phyloP scores from a whole-genome alignment of 352 stramenopile genomes.

The Phytopythium helicoides region DNA sequence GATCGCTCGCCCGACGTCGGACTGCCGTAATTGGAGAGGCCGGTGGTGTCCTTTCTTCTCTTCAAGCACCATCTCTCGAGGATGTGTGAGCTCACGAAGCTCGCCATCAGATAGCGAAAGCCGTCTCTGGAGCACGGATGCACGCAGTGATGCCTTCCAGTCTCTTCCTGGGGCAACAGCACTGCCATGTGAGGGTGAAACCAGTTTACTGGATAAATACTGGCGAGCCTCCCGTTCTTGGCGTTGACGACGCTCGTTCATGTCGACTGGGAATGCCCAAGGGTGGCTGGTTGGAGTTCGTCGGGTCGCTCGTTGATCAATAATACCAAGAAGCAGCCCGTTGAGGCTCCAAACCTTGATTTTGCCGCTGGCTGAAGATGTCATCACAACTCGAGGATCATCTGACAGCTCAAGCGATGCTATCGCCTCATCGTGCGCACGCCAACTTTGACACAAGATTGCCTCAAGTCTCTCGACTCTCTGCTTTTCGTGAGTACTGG shows the following conservation, averaged over 20 bases:
- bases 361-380: slow-evolving; percentile 45
- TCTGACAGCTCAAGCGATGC: slow-evolving; percentile 36
- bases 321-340: slow-evolving; percentile 36
- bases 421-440: slow-evolving; percentile 32
- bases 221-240: slow-evolving; percentile 39
- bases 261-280: slow-evolving; percentile 64
- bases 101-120: slow-evolving; percentile 39
- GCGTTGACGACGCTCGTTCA: slow-evolving; percentile 26
- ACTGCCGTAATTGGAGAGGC: slow-evolving; percentile 14
- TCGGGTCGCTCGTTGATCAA: slow-evolving; percentile 70
- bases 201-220: slow-evolving; percentile 26
- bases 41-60: slow-evolving; percentile 10
- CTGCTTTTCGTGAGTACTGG: neutral
- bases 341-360: slow-evolving; percentile 59
- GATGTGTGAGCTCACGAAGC: slow-evolving; percentile 12
- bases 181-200: slow-evolving; percentile 4
- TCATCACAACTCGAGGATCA: slow-evolving; percentile 43
- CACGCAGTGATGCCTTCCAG: slow-evolving; percentile 20
- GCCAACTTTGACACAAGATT: slow-evolving; percentile 24
- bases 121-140: slow-evolving; percentile 48
- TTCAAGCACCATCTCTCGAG: slow-evolving; percentile 1
- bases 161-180: neutral
- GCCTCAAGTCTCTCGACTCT: neutral
- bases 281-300: slow-evolving; percentile 35
- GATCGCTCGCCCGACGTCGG: slow-evolving; percentile 37